These are phyloP conservation scores for Pachyrhizus erosus DNA, from an alignment of 306 rosid genomes.

Conservation along the genomic window DNA sequence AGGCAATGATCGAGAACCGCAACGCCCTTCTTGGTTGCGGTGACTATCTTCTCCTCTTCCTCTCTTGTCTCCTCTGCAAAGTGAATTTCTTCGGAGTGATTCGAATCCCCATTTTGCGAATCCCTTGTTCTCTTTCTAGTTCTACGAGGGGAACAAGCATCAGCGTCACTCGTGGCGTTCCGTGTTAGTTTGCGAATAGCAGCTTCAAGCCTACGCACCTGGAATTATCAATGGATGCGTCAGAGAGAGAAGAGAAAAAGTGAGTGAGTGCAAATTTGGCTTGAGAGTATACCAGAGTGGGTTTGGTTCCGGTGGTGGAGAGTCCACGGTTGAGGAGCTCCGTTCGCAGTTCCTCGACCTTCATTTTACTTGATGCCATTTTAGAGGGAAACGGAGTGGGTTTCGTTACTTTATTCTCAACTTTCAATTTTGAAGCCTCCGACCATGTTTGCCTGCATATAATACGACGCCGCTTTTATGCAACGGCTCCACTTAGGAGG, in stretches of 20 bases:
- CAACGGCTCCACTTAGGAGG: not conserved
- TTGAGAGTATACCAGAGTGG: slow-evolving; percentile 57
- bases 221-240: not conserved
- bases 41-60: slow-evolving; percentile 71
- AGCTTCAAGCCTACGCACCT: slow-evolving; percentile 72
- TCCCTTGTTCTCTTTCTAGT: slow-evolving; percentile 60
- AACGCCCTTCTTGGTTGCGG: slow-evolving; percentile 86
- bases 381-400: not conserved
- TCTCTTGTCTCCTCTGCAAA: slow-evolving; percentile 48
- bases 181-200: slow-evolving; percentile 60
- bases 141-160: slow-evolving; percentile 20
- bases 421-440: not conserved
- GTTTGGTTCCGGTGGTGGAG: slow-evolving; percentile 69
- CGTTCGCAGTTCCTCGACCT: slow-evolving; percentile 75
- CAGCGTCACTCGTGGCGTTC: slow-evolving; percentile 18
- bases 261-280: not conserved
- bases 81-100: slow-evolving; percentile 32
- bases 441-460: not conserved
- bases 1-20: slow-evolving; percentile 91
- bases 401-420: not conserved
- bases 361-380: slow-evolving; percentile 79
- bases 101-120: slow-evolving; percentile 42
- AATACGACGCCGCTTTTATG: slow-evolving; percentile 34
- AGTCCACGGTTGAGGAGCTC: slow-evolving; percentile 80
- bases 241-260: too few relatives aligned